phyloP scores from a whole-genome alignment of 2,329 filamentous ascomycete species.

The Ilyonectria mors-panacis region DNA sequence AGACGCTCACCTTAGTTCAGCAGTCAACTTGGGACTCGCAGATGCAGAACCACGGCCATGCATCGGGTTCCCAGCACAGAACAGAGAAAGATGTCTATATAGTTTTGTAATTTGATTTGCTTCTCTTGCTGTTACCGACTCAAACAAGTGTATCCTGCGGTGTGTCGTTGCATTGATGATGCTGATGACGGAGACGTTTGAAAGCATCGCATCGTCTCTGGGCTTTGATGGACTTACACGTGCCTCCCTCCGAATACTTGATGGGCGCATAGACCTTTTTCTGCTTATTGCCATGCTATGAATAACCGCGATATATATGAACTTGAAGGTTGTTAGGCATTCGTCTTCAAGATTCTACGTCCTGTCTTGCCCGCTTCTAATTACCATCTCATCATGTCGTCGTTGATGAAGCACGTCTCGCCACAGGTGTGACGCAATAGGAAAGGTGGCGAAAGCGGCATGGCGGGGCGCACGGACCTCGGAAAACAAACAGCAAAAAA shows the following conservation, averaged over 20 bases:
- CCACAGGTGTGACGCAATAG: conserved; percentile 26
- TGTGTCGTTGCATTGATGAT: not conserved
- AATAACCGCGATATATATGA: not conserved
- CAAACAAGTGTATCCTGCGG: not conserved
- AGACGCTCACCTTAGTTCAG: conserved; percentile 23
- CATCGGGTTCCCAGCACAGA: conserved; percentile 35
- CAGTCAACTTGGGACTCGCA: conserved; percentile 33
- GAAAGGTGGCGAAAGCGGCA: conserved; percentile 6
- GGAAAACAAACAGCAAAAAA: conserved; percentile 33
- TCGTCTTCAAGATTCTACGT: not conserved
- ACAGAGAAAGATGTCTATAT: conserved; percentile 29
- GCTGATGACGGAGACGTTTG: not conserved
- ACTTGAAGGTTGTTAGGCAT: conserved; percentile 15
- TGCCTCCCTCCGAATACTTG: not conserved
- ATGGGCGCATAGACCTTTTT: too few relatives aligned
- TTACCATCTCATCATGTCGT: not conserved
- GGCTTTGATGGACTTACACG: not conserved
- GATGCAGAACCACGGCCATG: conserved; percentile 46
- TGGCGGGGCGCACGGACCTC: conserved; percentile 31
- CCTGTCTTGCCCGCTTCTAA: not conserved
- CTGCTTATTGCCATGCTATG: not conserved
- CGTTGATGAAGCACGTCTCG: not conserved
- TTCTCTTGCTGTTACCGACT: conserved; percentile 15
- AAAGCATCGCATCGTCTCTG: not conserved
- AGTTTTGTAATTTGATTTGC: conserved; percentile 33